Percentiles rank a stretch among this genome's conserved stretches.
These are phyloP conservation scores for Hypericum perforatum DNA, from an alignment of 345 rosid species.

Conservation along the genomic window DNA sequence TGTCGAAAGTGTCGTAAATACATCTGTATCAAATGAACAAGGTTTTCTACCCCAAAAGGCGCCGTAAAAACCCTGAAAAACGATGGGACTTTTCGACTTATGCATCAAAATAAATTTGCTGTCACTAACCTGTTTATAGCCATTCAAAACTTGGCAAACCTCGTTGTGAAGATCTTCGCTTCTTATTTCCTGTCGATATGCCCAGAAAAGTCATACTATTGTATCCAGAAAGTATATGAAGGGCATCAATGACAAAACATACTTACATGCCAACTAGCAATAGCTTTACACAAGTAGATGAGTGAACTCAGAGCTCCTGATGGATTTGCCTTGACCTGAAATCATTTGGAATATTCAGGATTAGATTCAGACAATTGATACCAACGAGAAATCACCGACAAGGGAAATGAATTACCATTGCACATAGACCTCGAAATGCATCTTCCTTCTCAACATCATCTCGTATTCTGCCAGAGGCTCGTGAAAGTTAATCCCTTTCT, in stretches of 20 bases:
- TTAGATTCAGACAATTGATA: background rate
- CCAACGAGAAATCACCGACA: background rate
- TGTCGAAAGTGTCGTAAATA: too few relatives aligned
- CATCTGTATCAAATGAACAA: too few relatives aligned
- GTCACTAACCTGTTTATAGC: conserved; percentile 68
- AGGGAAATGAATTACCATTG: conserved; percentile 48
- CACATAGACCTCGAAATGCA: conserved; percentile 94
- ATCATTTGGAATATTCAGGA: conserved; percentile 9
- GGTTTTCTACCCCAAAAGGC: too few relatives aligned
- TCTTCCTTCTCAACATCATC: conserved; percentile 98
- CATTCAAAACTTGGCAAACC: conserved; percentile 83
- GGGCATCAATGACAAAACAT: conserved; percentile 3
- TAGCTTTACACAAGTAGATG: conserved; percentile 74
- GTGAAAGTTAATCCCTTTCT: background rate
- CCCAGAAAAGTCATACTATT: background rate
- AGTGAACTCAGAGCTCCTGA: conserved; percentile 84
- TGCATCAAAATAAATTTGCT: background rate
- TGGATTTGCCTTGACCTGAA: conserved; percentile 86
- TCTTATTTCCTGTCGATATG: conserved; percentile 54
- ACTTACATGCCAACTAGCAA: conserved; percentile 98
- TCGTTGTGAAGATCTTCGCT: conserved; percentile 77
- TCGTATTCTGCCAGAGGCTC: conserved; percentile 52
- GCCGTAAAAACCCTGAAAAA: background rate
- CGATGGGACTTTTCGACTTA: background rate
- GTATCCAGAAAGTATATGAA: background rate